Evolutionary conservation across 106 monocot genomes (phyloP).

Genomic region (Platanthera guangdongensis): DNA sequence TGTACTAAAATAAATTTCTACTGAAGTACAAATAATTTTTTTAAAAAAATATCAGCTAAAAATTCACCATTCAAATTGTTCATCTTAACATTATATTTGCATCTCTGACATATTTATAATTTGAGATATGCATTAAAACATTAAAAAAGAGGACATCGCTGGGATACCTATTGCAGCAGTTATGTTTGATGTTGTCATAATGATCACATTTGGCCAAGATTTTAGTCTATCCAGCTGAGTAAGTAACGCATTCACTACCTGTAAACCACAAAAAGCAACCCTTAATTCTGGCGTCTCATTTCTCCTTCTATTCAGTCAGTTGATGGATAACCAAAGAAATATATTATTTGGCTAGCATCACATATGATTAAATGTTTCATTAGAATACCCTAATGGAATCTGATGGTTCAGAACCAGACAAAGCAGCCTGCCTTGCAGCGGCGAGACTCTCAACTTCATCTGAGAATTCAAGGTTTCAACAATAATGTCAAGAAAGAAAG

Average conservation of each 20-base stretch:
- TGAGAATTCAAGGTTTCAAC: conserved; percentile 16
- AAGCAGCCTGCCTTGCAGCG: conserved; percentile 88
- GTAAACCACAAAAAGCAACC: conserved; percentile 13
- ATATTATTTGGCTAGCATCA: background rate
- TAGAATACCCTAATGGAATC: conserved; percentile 83
- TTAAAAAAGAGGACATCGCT: background rate
- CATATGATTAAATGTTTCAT: conserved; percentile 1
- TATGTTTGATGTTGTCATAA: conserved; percentile 96
- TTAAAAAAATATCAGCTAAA: background rate
- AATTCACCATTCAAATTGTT: no score
- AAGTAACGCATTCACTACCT: conserved; percentile 82
- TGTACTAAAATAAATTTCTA: no score
- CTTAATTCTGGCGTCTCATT: background rate
- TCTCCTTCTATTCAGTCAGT: background rate
- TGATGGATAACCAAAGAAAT: background rate
- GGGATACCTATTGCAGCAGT: conserved; percentile 88
- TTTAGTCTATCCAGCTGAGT: conserved; percentile 94
- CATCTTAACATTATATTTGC: no score
- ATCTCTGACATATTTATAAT: no score
- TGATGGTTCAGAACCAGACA: conserved; percentile 97
- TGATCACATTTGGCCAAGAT: conserved; percentile 84
- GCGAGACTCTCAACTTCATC: conserved; percentile 99
- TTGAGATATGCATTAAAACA: background rate
- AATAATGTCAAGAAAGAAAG: background rate
- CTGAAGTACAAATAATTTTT: background rate